Evolutionary conservation across 2,329 filamentous ascomycete species (phyloP).

Genomic region (Talaromyces sp.): DNA sequence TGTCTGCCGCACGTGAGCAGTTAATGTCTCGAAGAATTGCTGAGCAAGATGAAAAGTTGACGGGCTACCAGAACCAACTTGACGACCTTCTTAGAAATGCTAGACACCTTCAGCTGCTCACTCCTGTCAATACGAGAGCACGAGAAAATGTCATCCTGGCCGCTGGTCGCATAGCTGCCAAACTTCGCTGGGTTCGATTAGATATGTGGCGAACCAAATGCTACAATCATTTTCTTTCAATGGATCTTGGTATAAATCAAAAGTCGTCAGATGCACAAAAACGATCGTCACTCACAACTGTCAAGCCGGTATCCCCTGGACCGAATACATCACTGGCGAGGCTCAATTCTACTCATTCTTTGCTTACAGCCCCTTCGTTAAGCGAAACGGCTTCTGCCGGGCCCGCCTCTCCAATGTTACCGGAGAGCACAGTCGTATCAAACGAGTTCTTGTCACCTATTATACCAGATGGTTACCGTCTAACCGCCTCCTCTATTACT

Average conservation of each 20-base stretch:
- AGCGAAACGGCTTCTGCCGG: conserved; percentile 22
- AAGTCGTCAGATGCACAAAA: conserved; percentile 15
- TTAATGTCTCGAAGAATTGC: conserved; percentile 80
- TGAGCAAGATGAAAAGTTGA: conserved; percentile 77
- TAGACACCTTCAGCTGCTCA: conserved; percentile 80
- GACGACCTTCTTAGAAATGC: conserved; percentile 84
- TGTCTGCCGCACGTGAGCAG: conserved; percentile 74
- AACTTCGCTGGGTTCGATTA: conserved; percentile 89
- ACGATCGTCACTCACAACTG: conserved; percentile 8
- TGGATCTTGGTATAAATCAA: conserved; percentile 79
- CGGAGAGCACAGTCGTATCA: conserved; percentile 20
- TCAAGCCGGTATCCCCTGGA: conserved; percentile 20
- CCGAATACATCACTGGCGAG: conserved; percentile 18
- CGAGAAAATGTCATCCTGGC: conserved; percentile 81
- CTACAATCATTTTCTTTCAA: conserved; percentile 79
- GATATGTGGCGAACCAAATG: conserved; percentile 91
- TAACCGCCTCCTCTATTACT: conserved; percentile 32
- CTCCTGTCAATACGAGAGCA: conserved; percentile 86
- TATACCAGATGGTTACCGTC: conserved; percentile 28
- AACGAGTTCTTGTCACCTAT: conserved; percentile 24
- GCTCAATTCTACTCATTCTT: conserved; percentile 23
- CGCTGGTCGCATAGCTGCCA: conserved; percentile 78
- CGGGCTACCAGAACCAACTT: conserved; percentile 68
- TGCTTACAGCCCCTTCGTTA: conserved; percentile 23
- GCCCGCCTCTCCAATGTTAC: conserved; percentile 14